Conservation (phyloP, 1,139 yeast species). For the Suhomyces bribrorum region DNA sequence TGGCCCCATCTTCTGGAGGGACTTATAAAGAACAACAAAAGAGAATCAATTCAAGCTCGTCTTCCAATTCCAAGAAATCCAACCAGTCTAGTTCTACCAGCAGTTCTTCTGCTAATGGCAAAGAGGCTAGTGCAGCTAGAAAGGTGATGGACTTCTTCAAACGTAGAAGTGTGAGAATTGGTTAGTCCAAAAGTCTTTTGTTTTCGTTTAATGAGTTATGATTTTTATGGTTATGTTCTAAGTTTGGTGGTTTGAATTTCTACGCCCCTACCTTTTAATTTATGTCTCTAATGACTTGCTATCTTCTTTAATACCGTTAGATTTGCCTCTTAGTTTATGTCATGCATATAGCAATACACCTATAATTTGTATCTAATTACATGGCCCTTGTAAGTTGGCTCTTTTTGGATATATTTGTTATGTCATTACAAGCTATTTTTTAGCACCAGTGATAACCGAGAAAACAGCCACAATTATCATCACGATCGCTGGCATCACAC, state of each 20-base stretch:
- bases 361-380: background rate
- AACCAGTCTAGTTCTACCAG: conserved; percentile 15
- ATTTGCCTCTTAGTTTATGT: background rate
- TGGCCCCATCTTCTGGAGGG: conserved; percentile 6
- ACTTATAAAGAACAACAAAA: conserved; percentile 15
- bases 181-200: conserved; percentile 5
- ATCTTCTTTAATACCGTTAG: background rate
- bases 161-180: conserved; percentile 61
- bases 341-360: background rate
- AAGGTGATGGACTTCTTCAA: conserved; percentile 81
- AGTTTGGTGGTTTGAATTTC: conserved; percentile 1
- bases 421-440: no score
- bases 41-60: conserved; percentile 18
- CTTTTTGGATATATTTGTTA: no score
- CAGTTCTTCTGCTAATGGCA: conserved; percentile 30
- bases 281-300: conserved; percentile 8
- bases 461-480: no score
- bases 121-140: conserved; percentile 71
- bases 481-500: no score
- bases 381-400: background rate
- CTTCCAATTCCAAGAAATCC: conserved; percentile 19
- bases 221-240: conserved; percentile 5
- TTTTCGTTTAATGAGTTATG: conserved; percentile 5
- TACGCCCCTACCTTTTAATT: conserved; percentile 5
- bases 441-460: no score